A percentile compares a stretch with the other conserved stretches of the same genome.
phyloP scores from a whole-genome alignment of 2,329 filamentous ascomycete species.

The Sordariomycetes sp. region DNA sequence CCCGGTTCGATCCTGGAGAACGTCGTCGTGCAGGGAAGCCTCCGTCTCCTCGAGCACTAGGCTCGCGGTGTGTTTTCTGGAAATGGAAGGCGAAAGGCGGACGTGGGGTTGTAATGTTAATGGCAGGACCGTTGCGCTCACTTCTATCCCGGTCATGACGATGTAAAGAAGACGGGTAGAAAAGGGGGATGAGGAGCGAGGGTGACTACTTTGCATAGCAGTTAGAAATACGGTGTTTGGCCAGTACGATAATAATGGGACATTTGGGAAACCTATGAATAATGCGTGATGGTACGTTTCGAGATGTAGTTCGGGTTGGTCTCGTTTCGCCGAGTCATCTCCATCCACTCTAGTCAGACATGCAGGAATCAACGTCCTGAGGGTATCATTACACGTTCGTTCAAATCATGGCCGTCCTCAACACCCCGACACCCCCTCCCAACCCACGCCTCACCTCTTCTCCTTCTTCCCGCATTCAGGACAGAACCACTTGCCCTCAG shows the following conservation, averaged over 20 bases:
- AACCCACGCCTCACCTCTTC: neutral
- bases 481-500: constrained; percentile 55
- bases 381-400: neutral
- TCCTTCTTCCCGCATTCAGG: constrained; percentile 36
- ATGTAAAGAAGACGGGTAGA: neutral
- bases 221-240: neutral
- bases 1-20: constrained; percentile 97
- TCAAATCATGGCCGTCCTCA: neutral
- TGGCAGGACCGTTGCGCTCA: neutral
- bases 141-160: neutral
- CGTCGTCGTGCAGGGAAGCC: constrained; percentile 94
- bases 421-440: neutral
- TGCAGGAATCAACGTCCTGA: too few species aligned
- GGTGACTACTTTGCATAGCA: neutral
- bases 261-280: neutral
- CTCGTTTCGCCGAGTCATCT: too few species aligned
- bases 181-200: neutral
- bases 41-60: constrained; percentile 60
- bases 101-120: neutral
- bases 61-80: neutral
- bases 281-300: neutral
- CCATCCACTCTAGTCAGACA: too few species aligned
- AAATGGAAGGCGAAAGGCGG: neutral
- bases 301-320: neutral
- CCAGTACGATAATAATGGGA: neutral